Percentiles rank a stretch among this genome's conserved stretches.
phyloP scores from a whole-genome alignment of 164 flowering plant genomes.

The Nymphaea colorata region DNA sequence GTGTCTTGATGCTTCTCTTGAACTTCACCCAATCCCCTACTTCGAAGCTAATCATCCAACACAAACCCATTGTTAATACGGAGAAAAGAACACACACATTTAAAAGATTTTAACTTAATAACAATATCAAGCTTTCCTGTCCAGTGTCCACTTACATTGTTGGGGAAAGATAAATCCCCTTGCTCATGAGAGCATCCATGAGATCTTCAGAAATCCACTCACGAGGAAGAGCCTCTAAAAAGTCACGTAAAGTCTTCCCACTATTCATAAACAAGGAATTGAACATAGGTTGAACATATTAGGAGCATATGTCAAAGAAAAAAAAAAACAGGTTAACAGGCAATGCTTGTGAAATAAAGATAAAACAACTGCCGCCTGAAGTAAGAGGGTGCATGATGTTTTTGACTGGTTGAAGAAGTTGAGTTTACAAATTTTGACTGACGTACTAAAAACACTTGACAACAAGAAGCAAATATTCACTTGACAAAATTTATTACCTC shows the following conservation, averaged over 20 bases:
- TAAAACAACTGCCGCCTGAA: no score
- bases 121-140: background rate
- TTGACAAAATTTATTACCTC: no score
- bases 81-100: background rate
- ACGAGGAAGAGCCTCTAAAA: constrained; percentile 85
- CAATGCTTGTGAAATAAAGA: background rate
- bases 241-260: constrained; percentile 83
- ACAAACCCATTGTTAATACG: background rate
- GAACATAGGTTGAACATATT: background rate
- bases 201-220: constrained; percentile 99
- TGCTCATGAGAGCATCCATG: constrained; percentile 70
- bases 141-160: constrained; percentile 53
- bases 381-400: no score
- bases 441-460: no score
- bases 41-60: constrained; percentile 44
- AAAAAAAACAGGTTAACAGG: background rate
- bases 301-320: background rate
- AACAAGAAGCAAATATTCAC: no score
- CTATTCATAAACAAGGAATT: constrained; percentile 25
- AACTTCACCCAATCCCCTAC: constrained; percentile 97
- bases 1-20: constrained; percentile 58
- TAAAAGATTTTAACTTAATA: background rate
- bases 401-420: no score
- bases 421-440: background rate
- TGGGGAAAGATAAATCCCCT: constrained; percentile 76